A percentile compares a stretch with the other conserved stretches of the same genome.
These are phyloP conservation scores for Ambrosiella cleistominuta DNA, from an alignment of 2,329 filamentous ascomycete species.

Conservation along the genomic window DNA sequence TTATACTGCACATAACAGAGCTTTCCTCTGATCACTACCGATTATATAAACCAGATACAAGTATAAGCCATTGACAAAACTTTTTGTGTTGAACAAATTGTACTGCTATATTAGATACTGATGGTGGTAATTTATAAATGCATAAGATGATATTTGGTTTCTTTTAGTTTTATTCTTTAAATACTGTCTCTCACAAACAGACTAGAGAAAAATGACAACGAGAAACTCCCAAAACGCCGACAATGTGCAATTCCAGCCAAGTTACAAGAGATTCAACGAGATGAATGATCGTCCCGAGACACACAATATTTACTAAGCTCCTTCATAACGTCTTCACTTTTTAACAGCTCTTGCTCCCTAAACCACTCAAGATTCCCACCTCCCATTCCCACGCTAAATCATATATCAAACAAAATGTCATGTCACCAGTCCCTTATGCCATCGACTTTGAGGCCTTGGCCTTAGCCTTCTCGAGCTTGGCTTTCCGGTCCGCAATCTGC, in stretches of 20 bases:
- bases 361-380: neutral
- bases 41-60: too few relatives aligned
- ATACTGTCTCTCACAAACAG: slow-evolving; percentile 10
- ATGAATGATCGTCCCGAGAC: neutral
- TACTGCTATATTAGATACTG: neutral
- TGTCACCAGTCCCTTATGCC: neutral
- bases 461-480: slow-evolving; percentile 41
- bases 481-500: slow-evolving; percentile 42
- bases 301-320: neutral
- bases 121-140: neutral
- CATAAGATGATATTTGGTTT: slow-evolving; percentile 3
- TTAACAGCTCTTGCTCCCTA: neutral
- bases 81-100: neutral
- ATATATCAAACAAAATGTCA: too few relatives aligned
- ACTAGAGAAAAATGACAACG: slow-evolving; percentile 11
- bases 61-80: neutral
- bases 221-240: slow-evolving; percentile 13
- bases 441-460: slow-evolving; percentile 11
- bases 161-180: slow-evolving; percentile 7
- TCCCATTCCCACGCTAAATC: neutral
- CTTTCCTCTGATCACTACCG: too few relatives aligned
- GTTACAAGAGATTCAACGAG: slow-evolving; percentile 3
- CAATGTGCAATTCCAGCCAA: slow-evolving; percentile 12
- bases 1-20: too few relatives aligned
- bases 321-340: neutral